These are phyloP conservation scores for Ceratocystis papillata DNA, from an alignment of 2,329 filamentous ascomycete genomes.

Conservation along the genomic window DNA sequence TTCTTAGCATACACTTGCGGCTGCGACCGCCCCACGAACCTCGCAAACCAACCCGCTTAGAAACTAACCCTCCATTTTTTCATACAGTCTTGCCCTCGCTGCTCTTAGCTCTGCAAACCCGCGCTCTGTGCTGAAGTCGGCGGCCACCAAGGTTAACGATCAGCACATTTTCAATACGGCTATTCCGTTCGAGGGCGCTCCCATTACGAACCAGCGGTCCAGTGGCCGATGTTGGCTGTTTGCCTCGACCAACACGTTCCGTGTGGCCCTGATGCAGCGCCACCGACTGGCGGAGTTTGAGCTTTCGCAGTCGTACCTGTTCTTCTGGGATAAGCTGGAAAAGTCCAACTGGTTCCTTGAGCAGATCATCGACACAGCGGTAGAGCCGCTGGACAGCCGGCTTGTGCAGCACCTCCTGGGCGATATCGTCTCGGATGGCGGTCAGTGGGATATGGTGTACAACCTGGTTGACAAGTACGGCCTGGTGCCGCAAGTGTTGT, in stretches of 20 bases:
- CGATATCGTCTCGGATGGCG: slow-evolving; percentile 65
- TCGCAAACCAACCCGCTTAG: no score
- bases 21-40: not conserved
- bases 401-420: slow-evolving; percentile 59
- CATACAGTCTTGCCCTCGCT: slow-evolving; percentile 57
- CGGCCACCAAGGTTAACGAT: slow-evolving; percentile 52
- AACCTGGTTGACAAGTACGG: slow-evolving; percentile 82
- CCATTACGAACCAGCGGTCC: slow-evolving; percentile 72
- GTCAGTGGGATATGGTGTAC: slow-evolving; percentile 86
- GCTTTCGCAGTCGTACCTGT: slow-evolving; percentile 77
- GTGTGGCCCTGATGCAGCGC: slow-evolving; percentile 75
- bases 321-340: slow-evolving; percentile 91
- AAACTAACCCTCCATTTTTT: no score
- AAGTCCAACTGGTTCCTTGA: slow-evolving; percentile 86
- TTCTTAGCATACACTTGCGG: not conserved
- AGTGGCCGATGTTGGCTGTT: slow-evolving; percentile 89
- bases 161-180: slow-evolving; percentile 74
- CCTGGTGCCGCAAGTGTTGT: slow-evolving; percentile 69
- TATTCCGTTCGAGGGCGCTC: slow-evolving; percentile 69
- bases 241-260: slow-evolving; percentile 81
- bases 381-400: slow-evolving; percentile 59
- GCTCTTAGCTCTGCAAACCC: slow-evolving; percentile 60
- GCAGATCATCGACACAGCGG: slow-evolving; percentile 63
- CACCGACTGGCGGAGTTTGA: slow-evolving; percentile 70
- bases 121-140: slow-evolving; percentile 53